Conservation (phyloP, 164 flowering plant species). For the grape (Vitis vinifera) region DNA sequence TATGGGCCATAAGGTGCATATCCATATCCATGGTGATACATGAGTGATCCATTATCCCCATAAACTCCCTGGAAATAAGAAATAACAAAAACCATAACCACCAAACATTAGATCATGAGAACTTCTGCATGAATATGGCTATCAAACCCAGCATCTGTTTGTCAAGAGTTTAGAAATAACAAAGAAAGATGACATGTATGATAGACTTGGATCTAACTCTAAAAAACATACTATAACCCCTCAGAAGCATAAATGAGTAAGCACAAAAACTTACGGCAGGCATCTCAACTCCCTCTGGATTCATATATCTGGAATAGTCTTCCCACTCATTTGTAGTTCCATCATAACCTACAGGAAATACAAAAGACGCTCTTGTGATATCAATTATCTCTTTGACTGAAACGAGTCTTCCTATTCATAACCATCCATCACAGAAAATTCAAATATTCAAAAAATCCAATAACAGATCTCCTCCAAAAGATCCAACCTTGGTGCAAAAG, state of each 20-base stretch:
- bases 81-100: neutral
- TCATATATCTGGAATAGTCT: slow-evolving; percentile 48
- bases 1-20: slow-evolving; percentile 75
- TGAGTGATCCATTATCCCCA: slow-evolving; percentile 63
- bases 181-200: neutral
- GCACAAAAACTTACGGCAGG: slow-evolving; percentile 43
- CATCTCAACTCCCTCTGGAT: slow-evolving; percentile 67
- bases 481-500: too few species aligned
- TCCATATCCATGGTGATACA: slow-evolving; percentile 73
- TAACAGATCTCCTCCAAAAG: neutral
- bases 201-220: too few species aligned
- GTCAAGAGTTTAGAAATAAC: neutral
- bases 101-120: neutral
- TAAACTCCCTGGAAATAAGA: slow-evolving; percentile 47
- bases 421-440: too few species aligned
- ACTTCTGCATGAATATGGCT: too few species aligned
- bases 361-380: too few species aligned
- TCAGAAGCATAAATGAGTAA: neutral
- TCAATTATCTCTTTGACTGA: too few species aligned
- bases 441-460: too few species aligned
- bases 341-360: slow-evolving; percentile 48
- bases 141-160: too few species aligned
- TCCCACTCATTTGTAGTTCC: slow-evolving; percentile 63
- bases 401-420: too few species aligned
- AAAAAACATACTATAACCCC: neutral